A percentile compares a stretch with the other conserved stretches of the same genome.
phyloP scores from a whole-genome alignment of 1,284 basidiomycete species.

The Singerocomus rubriflavus region DNA sequence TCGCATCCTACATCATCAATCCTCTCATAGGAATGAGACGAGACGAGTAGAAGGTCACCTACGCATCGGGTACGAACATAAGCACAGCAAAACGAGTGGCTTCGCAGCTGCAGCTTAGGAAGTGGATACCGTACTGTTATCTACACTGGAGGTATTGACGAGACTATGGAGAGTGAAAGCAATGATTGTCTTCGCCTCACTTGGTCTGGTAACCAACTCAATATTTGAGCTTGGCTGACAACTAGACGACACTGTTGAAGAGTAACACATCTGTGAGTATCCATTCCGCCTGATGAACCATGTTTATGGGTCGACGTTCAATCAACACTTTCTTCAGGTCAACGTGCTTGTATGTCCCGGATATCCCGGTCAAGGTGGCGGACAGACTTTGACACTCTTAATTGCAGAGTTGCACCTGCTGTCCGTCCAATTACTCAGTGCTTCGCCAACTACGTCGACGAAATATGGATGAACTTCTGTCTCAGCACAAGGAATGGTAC shows the following conservation, averaged over 20 bases:
- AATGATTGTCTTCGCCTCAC: conserved; percentile 48
- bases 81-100: conserved; percentile 39
- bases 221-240: conserved; percentile 46
- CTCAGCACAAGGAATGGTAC: conserved; percentile 44
- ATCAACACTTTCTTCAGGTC: conserved; percentile 33
- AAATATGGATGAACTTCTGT: conserved; percentile 58
- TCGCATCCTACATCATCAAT: conserved; percentile 52
- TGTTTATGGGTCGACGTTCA: background rate
- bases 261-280: conserved; percentile 40
- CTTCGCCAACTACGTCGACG: conserved; percentile 45
- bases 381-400: conserved; percentile 50
- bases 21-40: conserved; percentile 47
- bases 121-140: conserved; percentile 47
- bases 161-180: conserved; percentile 50
- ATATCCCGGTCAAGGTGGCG: conserved; percentile 35
- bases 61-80: conserved; percentile 42
- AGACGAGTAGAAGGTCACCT: conserved; percentile 45
- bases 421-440: conserved; percentile 55
- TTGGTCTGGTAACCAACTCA: conserved; percentile 56
- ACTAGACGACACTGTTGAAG: conserved; percentile 49
- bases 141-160: conserved; percentile 58
- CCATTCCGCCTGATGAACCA: background rate
- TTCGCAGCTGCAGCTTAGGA: conserved; percentile 56
- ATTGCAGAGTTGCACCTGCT: conserved; percentile 48
- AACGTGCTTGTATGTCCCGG: conserved; percentile 55